Conservation (phyloP, 2,329 filamentous ascomycete genomes). For the Paecilomyces sp. region DNA sequence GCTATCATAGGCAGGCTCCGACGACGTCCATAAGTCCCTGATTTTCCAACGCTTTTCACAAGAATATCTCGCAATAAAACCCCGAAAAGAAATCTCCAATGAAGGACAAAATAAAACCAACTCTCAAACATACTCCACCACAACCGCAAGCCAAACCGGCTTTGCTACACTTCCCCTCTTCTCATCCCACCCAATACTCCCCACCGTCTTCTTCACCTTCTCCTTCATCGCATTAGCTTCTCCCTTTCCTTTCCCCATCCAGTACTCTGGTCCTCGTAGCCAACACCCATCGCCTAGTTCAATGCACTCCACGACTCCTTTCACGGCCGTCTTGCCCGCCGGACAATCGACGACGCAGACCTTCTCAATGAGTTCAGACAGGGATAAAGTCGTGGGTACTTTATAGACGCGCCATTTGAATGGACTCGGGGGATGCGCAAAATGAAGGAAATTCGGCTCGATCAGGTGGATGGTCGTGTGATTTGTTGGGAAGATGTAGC, state of each 20-base stretch:
- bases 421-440: constrained; percentile 20
- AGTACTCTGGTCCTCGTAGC: constrained; percentile 53
- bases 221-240: constrained; percentile 28
- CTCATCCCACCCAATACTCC: constrained; percentile 53
- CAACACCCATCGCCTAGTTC: constrained; percentile 51
- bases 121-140: neutral
- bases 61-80: neutral
- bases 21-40: too few relatives aligned
- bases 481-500: constrained; percentile 54
- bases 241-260: constrained; percentile 19
- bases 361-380: constrained; percentile 52
- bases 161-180: constrained; percentile 15
- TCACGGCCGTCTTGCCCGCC: constrained; percentile 18
- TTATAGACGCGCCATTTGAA: constrained; percentile 45
- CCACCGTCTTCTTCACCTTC: constrained; percentile 43
- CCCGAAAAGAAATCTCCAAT: neutral
- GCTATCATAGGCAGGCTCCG: too few relatives aligned
- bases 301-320: constrained; percentile 52
- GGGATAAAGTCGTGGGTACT: constrained; percentile 46
- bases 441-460: constrained; percentile 30
- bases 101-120: neutral
- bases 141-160: constrained; percentile 15
- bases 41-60: neutral
- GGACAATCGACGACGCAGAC: constrained; percentile 50
- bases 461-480: constrained; percentile 57